A percentile compares a stretch with the other conserved stretches of the same genome.
phyloP scores from a whole-genome alignment of 2,329 filamentous ascomycete species.

The Davidsoniella virescens region DNA sequence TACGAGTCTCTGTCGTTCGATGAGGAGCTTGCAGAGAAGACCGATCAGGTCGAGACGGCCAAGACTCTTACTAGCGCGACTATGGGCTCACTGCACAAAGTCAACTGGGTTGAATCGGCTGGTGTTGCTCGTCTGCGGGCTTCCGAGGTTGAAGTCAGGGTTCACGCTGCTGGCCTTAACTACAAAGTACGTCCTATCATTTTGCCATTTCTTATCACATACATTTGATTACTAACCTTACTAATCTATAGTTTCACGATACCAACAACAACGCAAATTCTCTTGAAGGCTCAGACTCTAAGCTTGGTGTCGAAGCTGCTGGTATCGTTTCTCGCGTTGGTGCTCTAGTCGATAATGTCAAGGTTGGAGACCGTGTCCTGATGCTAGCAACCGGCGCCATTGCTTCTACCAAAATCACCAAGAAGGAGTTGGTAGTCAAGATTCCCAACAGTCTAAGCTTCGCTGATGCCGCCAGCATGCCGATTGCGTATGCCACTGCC shows the following conservation, averaged over 20 bases:
- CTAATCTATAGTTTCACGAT: not conserved
- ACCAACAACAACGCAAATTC: not conserved
- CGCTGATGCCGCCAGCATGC: slow-evolving; percentile 22
- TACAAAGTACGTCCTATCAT: too few species aligned
- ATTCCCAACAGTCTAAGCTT: slow-evolving; percentile 23
- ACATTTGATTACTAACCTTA: not conserved
- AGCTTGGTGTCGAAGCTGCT: slow-evolving; percentile 19
- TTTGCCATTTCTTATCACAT: not conserved
- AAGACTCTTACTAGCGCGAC: too few species aligned
- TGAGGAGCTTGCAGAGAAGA: too few species aligned
- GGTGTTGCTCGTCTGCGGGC: too few species aligned
- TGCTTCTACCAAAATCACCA: slow-evolving; percentile 18
- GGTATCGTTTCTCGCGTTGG: slow-evolving; percentile 20
- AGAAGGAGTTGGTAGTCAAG: slow-evolving; percentile 16
- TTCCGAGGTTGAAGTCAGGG: too few species aligned
- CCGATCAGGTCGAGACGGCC: too few species aligned
- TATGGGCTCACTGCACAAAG: too few species aligned
- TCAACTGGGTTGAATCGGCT: too few species aligned
- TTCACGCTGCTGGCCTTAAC: too few species aligned
- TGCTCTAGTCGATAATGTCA: slow-evolving; percentile 17
- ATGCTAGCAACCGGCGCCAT: slow-evolving; percentile 15
- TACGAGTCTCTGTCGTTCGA: too few species aligned
- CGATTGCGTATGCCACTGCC: slow-evolving; percentile 21
- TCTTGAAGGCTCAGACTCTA: not conserved
- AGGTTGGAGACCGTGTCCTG: slow-evolving; percentile 21